These are phyloP conservation scores for Hymenochaete sp. DNA, from an alignment of 1,284 basidiomycete genomes.

Conservation along the genomic window DNA sequence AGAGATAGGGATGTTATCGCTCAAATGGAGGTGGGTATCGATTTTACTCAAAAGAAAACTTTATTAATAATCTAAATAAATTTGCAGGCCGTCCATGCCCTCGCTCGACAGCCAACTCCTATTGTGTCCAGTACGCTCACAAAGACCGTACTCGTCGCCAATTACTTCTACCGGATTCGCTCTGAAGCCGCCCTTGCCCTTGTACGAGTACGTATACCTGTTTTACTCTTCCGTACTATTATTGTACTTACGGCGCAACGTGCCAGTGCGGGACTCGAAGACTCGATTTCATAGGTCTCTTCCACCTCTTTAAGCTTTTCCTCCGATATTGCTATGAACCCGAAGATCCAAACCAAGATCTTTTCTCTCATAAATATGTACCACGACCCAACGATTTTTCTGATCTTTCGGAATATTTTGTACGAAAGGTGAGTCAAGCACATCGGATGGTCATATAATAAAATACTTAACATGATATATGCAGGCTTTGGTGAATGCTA, in stretches of 20 bases:
- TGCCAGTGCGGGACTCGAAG: constrained; percentile 70
- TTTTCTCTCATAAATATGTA: constrained; percentile 78
- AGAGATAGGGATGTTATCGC: constrained; percentile 97
- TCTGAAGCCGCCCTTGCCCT: constrained; percentile 90
- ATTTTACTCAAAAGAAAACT: background rate
- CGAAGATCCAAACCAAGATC: constrained; percentile 66
- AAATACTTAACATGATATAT: constrained; percentile 5
- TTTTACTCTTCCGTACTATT: background rate
- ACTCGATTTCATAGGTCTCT: constrained; percentile 84
- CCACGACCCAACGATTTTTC: constrained; percentile 92
- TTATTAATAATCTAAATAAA: constrained; percentile 11
- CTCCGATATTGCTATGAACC: constrained; percentile 89
- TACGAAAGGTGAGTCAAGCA: constrained; percentile 65
- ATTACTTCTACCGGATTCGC: constrained; percentile 96
- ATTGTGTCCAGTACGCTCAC: constrained; percentile 91
- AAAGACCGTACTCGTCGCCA: constrained; percentile 88
- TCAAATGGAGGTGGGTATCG: constrained; percentile 74
- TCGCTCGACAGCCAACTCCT: constrained; percentile 75
- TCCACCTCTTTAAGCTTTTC: constrained; percentile 95
- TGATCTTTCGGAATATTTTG: constrained; percentile 88
- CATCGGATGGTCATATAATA: constrained; percentile 1
- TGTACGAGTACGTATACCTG: constrained; percentile 54
- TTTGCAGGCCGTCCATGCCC: constrained; percentile 72
- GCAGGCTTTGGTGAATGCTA: constrained; percentile 72
- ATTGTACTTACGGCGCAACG: background rate